Conservation (phyloP, 768 basidiomycete species). For the Naganishia friedmannii region DNA sequence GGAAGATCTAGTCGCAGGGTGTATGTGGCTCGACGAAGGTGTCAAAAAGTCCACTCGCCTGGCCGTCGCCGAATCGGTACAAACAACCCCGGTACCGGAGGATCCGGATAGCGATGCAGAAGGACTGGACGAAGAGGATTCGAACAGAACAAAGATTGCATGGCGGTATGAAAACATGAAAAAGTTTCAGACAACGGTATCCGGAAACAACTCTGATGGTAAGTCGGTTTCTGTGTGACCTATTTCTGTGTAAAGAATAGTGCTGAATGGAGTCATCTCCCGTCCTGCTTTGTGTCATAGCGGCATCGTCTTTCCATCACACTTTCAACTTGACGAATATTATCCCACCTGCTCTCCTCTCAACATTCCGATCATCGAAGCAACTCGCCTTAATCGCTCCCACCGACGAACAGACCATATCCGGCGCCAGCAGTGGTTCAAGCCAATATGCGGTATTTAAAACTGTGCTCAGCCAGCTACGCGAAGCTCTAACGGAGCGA, state of each 20-base stretch:
- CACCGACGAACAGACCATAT: neutral
- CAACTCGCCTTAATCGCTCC: constrained; percentile 36
- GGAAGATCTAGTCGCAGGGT: constrained; percentile 62
- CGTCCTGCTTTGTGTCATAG: constrained; percentile 63
- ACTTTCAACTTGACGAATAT: constrained; percentile 39
- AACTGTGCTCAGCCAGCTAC: neutral
- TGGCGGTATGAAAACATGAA: constrained; percentile 96
- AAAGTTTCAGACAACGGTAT: constrained; percentile 81
- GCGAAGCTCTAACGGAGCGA: neutral
- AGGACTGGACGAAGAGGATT: constrained; percentile 46
- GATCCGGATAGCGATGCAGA: constrained; percentile 50
- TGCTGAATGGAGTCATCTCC: constrained; percentile 53
- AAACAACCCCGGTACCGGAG: constrained; percentile 7
- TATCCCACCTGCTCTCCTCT: constrained; percentile 36
- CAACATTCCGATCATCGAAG: constrained; percentile 30
- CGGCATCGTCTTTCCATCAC: constrained; percentile 25
- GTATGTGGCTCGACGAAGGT: constrained; percentile 71
- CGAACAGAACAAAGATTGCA: constrained; percentile 80
- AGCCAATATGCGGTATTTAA: constrained; percentile 1
- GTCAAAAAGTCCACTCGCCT: constrained; percentile 45
- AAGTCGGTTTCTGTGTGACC: neutral
- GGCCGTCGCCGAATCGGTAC: constrained; percentile 24
- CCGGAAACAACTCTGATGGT: constrained; percentile 31
- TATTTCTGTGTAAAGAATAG: too few relatives aligned
- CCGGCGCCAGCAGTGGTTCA: constrained; percentile 10